Evolutionary conservation across 2,329 filamentous ascomycete species (phyloP).

Genomic region (Orbilia oligospora): DNA sequence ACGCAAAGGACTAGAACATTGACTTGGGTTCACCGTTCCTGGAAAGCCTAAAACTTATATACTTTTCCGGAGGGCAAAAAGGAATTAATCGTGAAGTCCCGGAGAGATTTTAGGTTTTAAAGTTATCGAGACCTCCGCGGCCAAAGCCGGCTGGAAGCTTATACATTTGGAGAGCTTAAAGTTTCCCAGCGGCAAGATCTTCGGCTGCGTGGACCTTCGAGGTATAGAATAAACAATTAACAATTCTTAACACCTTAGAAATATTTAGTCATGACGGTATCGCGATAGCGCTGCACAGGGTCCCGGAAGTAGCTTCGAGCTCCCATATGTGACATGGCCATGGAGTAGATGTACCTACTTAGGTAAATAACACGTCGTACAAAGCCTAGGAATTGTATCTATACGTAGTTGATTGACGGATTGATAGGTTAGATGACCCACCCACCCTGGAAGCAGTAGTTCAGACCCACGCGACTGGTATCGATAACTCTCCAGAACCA

Average conservation of each 20-base stretch:
- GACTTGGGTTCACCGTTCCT: slow-evolving; percentile 10
- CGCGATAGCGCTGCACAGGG: neutral
- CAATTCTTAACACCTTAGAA: no score
- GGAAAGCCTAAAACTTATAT: slow-evolving; percentile 48
- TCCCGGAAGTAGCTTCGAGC: slow-evolving; percentile 18
- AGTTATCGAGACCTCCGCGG: slow-evolving; percentile 30
- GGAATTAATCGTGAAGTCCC: slow-evolving; percentile 18
- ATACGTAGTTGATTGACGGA: neutral
- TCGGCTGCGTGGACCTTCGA: slow-evolving; percentile 35
- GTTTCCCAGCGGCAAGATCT: slow-evolving; percentile 28
- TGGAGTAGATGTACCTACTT: neutral
- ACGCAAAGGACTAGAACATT: slow-evolving; percentile 5
- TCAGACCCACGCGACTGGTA: slow-evolving; percentile 42
- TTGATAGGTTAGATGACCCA: slow-evolving; percentile 8
- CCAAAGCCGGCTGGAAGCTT: slow-evolving; percentile 39
- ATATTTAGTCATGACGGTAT: neutral
- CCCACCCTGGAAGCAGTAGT: slow-evolving; percentile 17
- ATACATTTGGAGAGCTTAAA: slow-evolving; percentile 28
- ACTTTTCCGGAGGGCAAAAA: slow-evolving; percentile 30
- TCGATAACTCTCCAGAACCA: slow-evolving; percentile 33
- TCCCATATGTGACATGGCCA: slow-evolving; percentile 3
- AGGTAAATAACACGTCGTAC: slow-evolving; percentile 26
- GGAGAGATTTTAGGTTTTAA: slow-evolving; percentile 50
- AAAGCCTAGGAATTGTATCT: neutral
- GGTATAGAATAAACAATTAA: no score